Conservation (phyloP, 805 yeast species). For the Lipomyces orientalis region DNA sequence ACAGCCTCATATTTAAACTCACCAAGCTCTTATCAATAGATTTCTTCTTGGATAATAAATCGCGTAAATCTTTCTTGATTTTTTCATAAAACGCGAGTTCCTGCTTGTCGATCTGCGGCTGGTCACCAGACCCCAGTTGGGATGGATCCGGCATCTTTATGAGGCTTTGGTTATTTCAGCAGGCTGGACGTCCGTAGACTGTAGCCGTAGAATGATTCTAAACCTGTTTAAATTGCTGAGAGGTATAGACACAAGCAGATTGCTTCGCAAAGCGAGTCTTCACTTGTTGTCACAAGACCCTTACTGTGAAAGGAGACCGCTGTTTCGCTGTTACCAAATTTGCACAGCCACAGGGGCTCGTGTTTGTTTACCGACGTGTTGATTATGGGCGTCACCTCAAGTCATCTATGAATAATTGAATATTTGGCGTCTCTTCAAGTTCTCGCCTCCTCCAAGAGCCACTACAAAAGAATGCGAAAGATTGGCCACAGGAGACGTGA, state of each 20-base stretch:
- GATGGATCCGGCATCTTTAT: constrained; percentile 31
- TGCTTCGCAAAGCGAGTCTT: not conserved
- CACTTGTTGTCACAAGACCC: not conserved
- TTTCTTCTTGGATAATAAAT: constrained; percentile 64
- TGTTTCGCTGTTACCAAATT: no score
- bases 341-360: not conserved
- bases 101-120: constrained; percentile 24
- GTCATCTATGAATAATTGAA: no score
- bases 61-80: constrained; percentile 68
- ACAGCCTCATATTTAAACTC: constrained; percentile 1
- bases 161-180: not conserved
- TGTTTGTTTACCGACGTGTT: no score
- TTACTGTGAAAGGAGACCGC: not conserved
- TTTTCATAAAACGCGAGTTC: constrained; percentile 61
- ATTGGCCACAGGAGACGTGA: constrained; percentile 16
- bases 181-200: not conserved
- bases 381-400: no score
- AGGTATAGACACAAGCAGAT: not conserved
- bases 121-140: constrained; percentile 22
- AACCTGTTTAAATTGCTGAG: not conserved
- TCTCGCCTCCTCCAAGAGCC: not conserved
- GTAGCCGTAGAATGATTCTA: not conserved
- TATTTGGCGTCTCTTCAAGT: no score
- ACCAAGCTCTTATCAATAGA: constrained; percentile 60
- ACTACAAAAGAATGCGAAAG: constrained; percentile 5